Base-by-base conservation (phyloP, 352 stramenopile species). In the Globisporangium splendens region DNA sequence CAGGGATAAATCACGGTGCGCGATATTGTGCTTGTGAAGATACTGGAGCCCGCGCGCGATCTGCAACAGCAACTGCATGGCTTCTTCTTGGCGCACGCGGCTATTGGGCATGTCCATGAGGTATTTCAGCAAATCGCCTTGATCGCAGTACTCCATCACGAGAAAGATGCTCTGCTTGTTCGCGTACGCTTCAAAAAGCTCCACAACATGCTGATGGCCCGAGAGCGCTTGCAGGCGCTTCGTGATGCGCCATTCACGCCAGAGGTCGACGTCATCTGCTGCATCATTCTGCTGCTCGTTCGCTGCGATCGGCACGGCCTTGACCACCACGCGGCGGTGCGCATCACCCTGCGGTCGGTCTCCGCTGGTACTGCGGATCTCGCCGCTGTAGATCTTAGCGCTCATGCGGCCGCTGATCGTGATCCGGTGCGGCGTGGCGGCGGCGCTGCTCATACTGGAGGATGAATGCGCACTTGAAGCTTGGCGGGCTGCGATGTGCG, bases 1-100 rank as follows among this genome's bases (percentile, higher is more conserved):
- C 18, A 86, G 68, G n/a, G 75, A 88, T 13, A 88, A 48, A 58
- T 88, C 78, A 3, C 78, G 74, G 54, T 88, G 78, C 24, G 75
- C 74, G 48, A 77, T 55, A 24, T 51, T 49, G 39, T 57, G 42
- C 10, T 20, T 28, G 73, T 63, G 57, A n/a, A 65, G n/a, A 22
- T 51, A 65, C 22, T 48, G 33, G 0, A 65, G 21, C 0, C 59
- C 59, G 14, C 42, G 33, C 2, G 59, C 59, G 21, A 59, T 54
- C 20, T 65, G 59, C 10, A 54, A 21, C 33, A 65, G 12, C 50
- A 65, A 22, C n/a, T 42, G 14, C 21, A 65, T 46, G 7, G 59
- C 59, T 12, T 41, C 38, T 6, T 41, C 22, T n/a, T 48, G 50
- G 17, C 18, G 1, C 4, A 59, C 21, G n/a, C 59, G 50, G 5